Evolutionary conservation across 139 green algal species (phyloP).

Genomic region (Pseudopediastrum boryanum): DNA sequence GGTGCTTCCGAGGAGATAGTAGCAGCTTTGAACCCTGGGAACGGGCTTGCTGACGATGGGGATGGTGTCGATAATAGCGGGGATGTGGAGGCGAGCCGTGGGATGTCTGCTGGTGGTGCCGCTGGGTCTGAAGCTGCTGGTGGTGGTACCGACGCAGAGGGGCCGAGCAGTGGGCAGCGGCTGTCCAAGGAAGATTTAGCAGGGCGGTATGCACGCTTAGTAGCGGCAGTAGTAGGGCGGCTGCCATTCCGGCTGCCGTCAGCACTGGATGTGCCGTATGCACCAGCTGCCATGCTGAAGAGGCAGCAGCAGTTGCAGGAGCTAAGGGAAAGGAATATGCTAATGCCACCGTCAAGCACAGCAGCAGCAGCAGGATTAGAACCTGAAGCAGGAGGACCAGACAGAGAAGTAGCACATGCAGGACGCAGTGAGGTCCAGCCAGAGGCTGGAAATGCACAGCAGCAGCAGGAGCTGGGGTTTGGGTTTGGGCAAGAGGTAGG

Average conservation of each 20-base stretch:
- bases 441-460: too few species aligned
- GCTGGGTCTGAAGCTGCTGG: neutral
- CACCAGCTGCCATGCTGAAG: neutral
- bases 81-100: neutral
- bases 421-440: too few species aligned
- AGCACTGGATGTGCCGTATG: neutral
- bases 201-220: too few species aligned
- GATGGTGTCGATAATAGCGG: neutral
- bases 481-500: too few species aligned
- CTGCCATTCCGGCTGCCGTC: constrained; percentile 18
- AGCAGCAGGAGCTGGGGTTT: too few species aligned
- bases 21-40: constrained; percentile 13
- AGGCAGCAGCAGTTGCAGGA: neutral
- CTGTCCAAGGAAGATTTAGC: neutral
- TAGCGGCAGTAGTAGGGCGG: neutral
- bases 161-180: neutral
- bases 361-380: constrained; percentile 23
- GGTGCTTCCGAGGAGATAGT: constrained; percentile 20
- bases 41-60: constrained; percentile 24
- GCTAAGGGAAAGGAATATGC: constrained; percentile 17
- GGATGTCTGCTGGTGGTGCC: neutral
- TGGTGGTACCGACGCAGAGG: neutral
- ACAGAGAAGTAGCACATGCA: neutral
- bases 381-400: too few species aligned
- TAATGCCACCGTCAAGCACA: constrained; percentile 4